Base-by-base conservation (phyloP, 352 stramenopile genomes). In the Phytophthora aleatoria region DNA sequence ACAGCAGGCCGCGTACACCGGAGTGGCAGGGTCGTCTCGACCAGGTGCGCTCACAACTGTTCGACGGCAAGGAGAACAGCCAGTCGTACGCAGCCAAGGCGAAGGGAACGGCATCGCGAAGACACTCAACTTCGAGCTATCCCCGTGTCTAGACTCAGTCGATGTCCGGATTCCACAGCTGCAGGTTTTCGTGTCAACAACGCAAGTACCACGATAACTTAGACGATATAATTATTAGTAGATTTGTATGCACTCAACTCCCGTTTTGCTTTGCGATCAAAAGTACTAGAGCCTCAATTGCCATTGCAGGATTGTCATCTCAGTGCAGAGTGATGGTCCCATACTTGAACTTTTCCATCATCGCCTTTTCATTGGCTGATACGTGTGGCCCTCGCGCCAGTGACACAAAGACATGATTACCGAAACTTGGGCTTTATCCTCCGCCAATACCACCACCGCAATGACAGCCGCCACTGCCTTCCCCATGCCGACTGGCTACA, bases 401-500 rank as follows among this genome's bases (percentile, higher is more conserved):
- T 59, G 53, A 57, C 41, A 54, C 49, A 61, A 54, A 61, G 31
- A 66, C 36, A 48, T 63, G 36, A 56, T 50, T 20, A 54, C 3
- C 26, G 20, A 16, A 13, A 5, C 9, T 51, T 56, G 20, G 33
- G 41, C 51, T 62, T 39, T 61, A 31, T 41, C 39, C 33, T 28
- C 24, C 43, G 2, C 15, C 10, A 6, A 0, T 20, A 20, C 20
- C 49, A 54, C 33, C 20, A 36, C 27, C 56, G 49, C 47, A 24
- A 77, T 74, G 64, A 57, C 57, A 4, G 47, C 35, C 28, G 60
- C 47, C 13, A 31, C 13, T 42, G 33, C 35, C 30, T 30, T 62
- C 56, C 33, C 15, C 45, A 50, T 69, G 43, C 43, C 64, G 15
- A 67, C 30, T n/a, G 44, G 35, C 30, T 77, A 69, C 57, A 69